Conservation (phyloP, 2,329 filamentous ascomycete species). For the Arthroderma sp. region DNA sequence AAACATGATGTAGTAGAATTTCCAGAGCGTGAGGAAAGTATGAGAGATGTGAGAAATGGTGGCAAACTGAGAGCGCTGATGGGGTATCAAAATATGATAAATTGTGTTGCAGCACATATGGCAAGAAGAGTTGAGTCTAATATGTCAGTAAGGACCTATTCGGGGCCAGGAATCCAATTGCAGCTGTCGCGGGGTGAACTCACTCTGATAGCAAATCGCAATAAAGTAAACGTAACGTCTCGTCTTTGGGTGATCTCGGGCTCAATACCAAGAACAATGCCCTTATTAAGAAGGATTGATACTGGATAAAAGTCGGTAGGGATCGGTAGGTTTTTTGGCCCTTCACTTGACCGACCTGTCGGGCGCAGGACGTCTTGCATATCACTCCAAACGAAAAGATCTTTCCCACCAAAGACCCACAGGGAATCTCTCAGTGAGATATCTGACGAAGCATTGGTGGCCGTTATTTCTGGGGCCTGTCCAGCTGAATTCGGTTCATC, state of each 20-base stretch:
- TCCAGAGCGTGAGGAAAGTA: constrained; percentile 93
- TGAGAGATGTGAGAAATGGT: constrained; percentile 72
- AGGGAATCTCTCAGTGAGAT: constrained; percentile 68
- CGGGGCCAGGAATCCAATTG: background rate
- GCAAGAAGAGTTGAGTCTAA: constrained; percentile 84
- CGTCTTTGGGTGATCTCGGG: constrained; percentile 85
- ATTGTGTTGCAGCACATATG: constrained; percentile 71
- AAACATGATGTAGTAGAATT: constrained; percentile 77
- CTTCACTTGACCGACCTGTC: constrained; percentile 45
- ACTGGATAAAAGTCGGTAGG: constrained; percentile 92
- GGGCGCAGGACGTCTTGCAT: constrained; percentile 70
- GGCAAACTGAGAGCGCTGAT: constrained; percentile 68
- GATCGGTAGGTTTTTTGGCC: constrained; percentile 63
- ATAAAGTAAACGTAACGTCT: constrained; percentile 77
- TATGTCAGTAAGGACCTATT: constrained; percentile 2
- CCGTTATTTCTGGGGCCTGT: constrained; percentile 28
- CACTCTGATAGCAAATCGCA: constrained; percentile 69
- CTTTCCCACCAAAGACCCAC: constrained; percentile 84
- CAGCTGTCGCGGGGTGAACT: constrained; percentile 25
- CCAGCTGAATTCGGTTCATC: constrained; percentile 41
- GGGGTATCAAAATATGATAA: constrained; percentile 63
- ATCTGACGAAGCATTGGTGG: constrained; percentile 31
- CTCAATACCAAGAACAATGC: constrained; percentile 80
- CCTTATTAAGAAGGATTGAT: constrained; percentile 76
- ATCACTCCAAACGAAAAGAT: constrained; percentile 80